A percentile compares a stretch with the other conserved stretches of the same genome.
Evolutionary conservation across 768 basidiomycete species (phyloP).

Genomic region (Kwoniella bestiolae): DNA sequence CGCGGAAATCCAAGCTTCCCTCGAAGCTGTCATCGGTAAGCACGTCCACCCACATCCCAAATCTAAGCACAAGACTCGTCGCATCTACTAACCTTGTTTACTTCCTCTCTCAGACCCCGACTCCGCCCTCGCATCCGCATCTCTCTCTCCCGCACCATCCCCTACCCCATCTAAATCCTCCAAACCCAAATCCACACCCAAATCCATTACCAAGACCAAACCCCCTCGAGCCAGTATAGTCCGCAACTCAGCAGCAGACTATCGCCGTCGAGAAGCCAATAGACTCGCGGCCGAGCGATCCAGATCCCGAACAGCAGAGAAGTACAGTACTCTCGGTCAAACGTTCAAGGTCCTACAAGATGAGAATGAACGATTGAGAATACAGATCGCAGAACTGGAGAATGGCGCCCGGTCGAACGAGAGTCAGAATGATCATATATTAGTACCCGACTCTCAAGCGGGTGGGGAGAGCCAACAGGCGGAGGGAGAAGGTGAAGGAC

Average conservation of each 20-base stretch:
- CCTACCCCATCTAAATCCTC: background rate
- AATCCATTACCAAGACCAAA: background rate
- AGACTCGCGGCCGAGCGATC: constrained; percentile 54
- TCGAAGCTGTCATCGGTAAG: constrained; percentile 19
- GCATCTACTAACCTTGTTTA: background rate
- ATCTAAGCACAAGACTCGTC: background rate
- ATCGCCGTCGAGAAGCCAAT: constrained; percentile 53
- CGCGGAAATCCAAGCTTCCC: constrained; percentile 11
- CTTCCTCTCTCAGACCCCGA: background rate
- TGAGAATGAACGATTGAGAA: constrained; percentile 46
- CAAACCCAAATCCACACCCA: background rate
- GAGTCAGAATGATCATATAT: background rate
- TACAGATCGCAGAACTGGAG: constrained; percentile 34
- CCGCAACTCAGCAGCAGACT: constrained; percentile 40
- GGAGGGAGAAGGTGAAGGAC: background rate
- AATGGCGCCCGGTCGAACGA: constrained; percentile 4
- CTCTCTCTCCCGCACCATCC: background rate
- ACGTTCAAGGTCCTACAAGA: constrained; percentile 35
- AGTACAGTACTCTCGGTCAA: constrained; percentile 36
- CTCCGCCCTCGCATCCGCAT: background rate
- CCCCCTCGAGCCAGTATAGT: background rate
- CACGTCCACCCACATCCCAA: too few species aligned
- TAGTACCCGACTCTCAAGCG: background rate
- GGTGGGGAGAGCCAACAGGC: background rate
- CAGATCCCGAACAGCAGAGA: constrained; percentile 40